These are phyloP conservation scores for Lagenidium sp. DNA, from an alignment of 352 stramenopile species.

Conservation along the genomic window DNA sequence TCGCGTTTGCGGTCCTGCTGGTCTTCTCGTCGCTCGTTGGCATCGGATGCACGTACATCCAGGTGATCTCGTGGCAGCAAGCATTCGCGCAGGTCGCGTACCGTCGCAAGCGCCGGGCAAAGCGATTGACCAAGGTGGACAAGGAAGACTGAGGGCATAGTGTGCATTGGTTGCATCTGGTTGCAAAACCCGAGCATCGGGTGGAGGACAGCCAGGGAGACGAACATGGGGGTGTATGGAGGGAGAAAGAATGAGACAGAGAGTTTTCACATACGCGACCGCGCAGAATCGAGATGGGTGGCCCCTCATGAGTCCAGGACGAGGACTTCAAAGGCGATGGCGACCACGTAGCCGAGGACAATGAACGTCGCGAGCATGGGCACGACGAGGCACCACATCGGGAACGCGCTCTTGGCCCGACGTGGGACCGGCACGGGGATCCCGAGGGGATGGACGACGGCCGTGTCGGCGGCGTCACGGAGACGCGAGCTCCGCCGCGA, in stretches of 20 bases:
- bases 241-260: too few relatives aligned
- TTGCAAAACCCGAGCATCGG: too few relatives aligned
- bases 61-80: slow-evolving; percentile 40
- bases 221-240: too few relatives aligned
- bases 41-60: slow-evolving; percentile 45
- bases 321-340: background rate
- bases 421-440: background rate
- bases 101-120: slow-evolving; percentile 8
- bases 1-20: slow-evolving; percentile 18
- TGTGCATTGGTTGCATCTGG: too few relatives aligned
- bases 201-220: too few relatives aligned
- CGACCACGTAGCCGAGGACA: background rate
- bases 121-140: slow-evolving; percentile 13
- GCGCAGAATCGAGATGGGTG: too few relatives aligned
- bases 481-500: background rate
- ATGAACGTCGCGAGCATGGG: background rate
- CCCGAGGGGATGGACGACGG: background rate
- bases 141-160: too few relatives aligned
- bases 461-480: background rate
- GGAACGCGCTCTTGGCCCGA: background rate
- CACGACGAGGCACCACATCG: background rate
- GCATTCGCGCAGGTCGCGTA: slow-evolving; percentile 31
- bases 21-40: slow-evolving; percentile 29
- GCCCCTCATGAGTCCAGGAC: too few relatives aligned
- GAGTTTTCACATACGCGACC: too few relatives aligned